These are phyloP conservation scores for Perilla frutescens DNA, from an alignment of 257 asterid species.

Conservation along the genomic window DNA sequence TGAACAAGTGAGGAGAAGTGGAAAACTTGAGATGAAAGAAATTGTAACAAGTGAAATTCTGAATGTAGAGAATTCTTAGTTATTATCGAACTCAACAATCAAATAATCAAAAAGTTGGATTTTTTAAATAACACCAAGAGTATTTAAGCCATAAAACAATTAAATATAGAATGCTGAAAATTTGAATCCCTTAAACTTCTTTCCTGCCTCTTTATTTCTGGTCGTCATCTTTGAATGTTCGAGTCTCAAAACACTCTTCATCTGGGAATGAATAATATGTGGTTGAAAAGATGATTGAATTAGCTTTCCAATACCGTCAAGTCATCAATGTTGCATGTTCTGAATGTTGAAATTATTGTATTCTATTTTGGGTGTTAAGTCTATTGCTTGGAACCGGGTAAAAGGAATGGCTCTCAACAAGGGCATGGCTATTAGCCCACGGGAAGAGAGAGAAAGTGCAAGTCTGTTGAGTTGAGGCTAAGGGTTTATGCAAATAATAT, in stretches of 20 bases:
- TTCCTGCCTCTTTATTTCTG: neutral
- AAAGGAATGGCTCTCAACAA: slow-evolving; percentile 97
- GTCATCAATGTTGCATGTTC: neutral
- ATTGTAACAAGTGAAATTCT: neutral
- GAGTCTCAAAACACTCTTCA: neutral
- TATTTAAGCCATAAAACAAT: neutral
- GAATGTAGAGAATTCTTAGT: too few species aligned
- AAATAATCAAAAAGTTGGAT: neutral
- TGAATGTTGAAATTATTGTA: neutral
- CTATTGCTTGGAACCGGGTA: slow-evolving; percentile 58
- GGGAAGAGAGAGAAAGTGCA: slow-evolving; percentile 87
- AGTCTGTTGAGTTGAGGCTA: slow-evolving; percentile 51
- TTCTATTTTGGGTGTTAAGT: slow-evolving; percentile 19
- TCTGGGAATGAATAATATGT: neutral
- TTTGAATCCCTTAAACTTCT: neutral
- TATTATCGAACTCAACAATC: neutral
- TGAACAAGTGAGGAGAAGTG: neutral
- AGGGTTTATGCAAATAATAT: slow-evolving; percentile 15
- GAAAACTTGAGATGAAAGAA: neutral
- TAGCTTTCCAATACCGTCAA: slow-evolving; percentile 7
- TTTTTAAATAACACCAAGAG: neutral
- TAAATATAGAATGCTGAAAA: neutral
- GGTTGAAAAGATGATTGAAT: neutral
- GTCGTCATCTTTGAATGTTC: neutral
- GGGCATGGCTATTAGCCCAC: slow-evolving; percentile 60